These are phyloP conservation scores for Phtheirospermum japonicum DNA, from an alignment of 257 asterid species.

Conservation along the genomic window DNA sequence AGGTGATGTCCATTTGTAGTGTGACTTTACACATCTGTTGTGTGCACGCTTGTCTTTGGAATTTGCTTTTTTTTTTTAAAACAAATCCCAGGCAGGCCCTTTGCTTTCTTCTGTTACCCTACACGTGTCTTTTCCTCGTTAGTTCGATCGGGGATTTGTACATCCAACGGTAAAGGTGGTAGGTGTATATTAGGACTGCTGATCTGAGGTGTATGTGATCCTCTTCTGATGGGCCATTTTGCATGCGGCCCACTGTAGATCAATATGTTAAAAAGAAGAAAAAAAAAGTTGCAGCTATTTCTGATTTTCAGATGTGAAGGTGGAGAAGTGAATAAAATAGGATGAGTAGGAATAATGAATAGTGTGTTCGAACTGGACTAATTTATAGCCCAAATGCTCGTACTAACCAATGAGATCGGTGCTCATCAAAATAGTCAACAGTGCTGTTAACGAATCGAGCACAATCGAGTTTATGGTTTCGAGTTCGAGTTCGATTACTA, in stretches of 20 bases:
- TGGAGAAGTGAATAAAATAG: slow-evolving; percentile 6
- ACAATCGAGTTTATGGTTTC: too few relatives aligned
- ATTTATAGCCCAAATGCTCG: neutral
- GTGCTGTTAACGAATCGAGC: too few relatives aligned
- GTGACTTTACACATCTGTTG: slow-evolving; percentile 33
- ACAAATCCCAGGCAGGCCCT: slow-evolving; percentile 21
- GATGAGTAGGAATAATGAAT: neutral
- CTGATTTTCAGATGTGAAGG: neutral
- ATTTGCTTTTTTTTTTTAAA: slow-evolving; percentile 19
- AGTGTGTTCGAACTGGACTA: neutral
- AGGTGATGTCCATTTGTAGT: slow-evolving; percentile 31
- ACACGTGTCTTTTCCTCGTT: slow-evolving; percentile 15
- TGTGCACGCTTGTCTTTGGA: slow-evolving; percentile 47
- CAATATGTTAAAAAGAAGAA: neutral
- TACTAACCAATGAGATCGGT: too few relatives aligned
- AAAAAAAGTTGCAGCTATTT: neutral
- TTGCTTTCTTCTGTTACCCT: slow-evolving; percentile 23
- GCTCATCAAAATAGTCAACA: too few relatives aligned
- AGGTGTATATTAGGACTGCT: slow-evolving; percentile 10
- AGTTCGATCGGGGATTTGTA: neutral
- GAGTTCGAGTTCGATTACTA: too few relatives aligned
- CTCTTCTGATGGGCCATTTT: slow-evolving; percentile 3
- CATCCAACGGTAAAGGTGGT: neutral
- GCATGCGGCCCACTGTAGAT: slow-evolving; percentile 18
- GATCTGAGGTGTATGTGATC: slow-evolving; percentile 14